Percentiles rank a stretch among this genome's conserved stretches.
These are phyloP conservation scores for Umbilicus rupestris DNA, from an alignment of 164 flowering plant species.

Conservation along the genomic window DNA sequence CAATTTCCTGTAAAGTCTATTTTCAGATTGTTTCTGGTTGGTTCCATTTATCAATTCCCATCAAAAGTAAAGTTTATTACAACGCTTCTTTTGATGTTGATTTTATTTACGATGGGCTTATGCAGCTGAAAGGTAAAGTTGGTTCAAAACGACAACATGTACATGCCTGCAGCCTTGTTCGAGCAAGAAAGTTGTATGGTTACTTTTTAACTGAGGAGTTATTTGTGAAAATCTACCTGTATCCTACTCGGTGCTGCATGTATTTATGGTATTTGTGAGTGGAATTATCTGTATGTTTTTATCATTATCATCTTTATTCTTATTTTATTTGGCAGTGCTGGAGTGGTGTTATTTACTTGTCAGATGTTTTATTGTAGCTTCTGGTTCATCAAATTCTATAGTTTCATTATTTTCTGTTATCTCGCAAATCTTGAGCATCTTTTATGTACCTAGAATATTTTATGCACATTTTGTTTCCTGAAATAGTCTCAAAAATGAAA, in stretches of 20 bases:
- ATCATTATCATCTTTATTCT: background rate
- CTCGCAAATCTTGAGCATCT: too few relatives aligned
- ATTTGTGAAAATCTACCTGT: slow-evolving; percentile 84
- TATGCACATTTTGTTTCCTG: background rate
- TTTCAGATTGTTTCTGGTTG: background rate
- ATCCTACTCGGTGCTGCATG: slow-evolving; percentile 32
- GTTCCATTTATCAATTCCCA: background rate
- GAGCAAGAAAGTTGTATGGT: slow-evolving; percentile 78
- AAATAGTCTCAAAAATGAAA: background rate
- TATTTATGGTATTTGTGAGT: background rate
- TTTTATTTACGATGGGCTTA: slow-evolving; percentile 14
- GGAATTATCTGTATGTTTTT: background rate
- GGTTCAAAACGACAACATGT: slow-evolving; percentile 82
- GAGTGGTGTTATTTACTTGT: too few relatives aligned
- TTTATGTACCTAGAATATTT: too few relatives aligned
- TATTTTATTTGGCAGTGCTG: background rate
- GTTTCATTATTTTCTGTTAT: too few relatives aligned
- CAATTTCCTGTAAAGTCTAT: background rate
- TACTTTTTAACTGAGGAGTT: slow-evolving; percentile 77
- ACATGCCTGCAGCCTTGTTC: slow-evolving; percentile 72
- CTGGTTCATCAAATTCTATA: too few relatives aligned
- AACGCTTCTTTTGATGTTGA: background rate
- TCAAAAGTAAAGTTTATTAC: background rate
- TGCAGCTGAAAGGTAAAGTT: slow-evolving; percentile 56
- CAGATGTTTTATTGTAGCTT: too few relatives aligned